These are phyloP conservation scores for Umbelopsis isabellina DNA, from an alignment of 192 early-diverging fungal genomes.

Conservation along the genomic window DNA sequence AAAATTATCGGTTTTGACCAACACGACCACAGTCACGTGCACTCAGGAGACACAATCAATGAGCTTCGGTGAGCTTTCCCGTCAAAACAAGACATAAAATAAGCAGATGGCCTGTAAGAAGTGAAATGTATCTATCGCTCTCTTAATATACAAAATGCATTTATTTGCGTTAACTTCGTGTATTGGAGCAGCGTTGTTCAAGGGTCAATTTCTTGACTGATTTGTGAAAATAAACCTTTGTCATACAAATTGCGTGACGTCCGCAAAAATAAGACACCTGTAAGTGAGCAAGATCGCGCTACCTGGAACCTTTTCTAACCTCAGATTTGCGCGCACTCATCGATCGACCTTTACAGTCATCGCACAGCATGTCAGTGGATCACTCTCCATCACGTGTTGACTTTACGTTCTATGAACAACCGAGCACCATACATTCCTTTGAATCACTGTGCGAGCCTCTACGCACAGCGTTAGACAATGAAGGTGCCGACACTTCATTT, in stretches of 20 bases:
- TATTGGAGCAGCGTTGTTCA: too few relatives aligned
- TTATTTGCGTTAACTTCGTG: too few relatives aligned
- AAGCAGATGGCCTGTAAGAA: too few relatives aligned
- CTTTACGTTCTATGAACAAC: slow-evolving; percentile 41
- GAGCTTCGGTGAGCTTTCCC: too few relatives aligned
- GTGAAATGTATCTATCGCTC: too few relatives aligned
- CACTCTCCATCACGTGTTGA: slow-evolving; percentile 30
- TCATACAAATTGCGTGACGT: too few relatives aligned
- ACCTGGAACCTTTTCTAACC: not conserved
- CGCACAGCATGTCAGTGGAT: slow-evolving; percentile 12
- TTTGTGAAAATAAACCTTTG: too few relatives aligned
- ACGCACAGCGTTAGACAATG: slow-evolving; percentile 21
- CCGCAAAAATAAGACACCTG: too few relatives aligned
- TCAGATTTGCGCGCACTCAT: slow-evolving; percentile 13
- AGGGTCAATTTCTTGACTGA: too few relatives aligned
- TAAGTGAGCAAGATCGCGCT: too few relatives aligned
- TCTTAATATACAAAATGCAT: too few relatives aligned
- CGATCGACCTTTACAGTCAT: slow-evolving; percentile 5
- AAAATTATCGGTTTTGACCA: not conserved
- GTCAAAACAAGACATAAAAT: too few relatives aligned
- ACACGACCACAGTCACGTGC: not conserved
- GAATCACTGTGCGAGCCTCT: slow-evolving; percentile 30
- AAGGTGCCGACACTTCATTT: slow-evolving; percentile 33
- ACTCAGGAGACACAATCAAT: not conserved
- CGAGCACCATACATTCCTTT: slow-evolving; percentile 38